Evolutionary conservation across 371 early-diverging fungal genomes (phyloP), one percentile per base, ranked within the genome.

Genomic region (Blakeslea trispora): DNA sequence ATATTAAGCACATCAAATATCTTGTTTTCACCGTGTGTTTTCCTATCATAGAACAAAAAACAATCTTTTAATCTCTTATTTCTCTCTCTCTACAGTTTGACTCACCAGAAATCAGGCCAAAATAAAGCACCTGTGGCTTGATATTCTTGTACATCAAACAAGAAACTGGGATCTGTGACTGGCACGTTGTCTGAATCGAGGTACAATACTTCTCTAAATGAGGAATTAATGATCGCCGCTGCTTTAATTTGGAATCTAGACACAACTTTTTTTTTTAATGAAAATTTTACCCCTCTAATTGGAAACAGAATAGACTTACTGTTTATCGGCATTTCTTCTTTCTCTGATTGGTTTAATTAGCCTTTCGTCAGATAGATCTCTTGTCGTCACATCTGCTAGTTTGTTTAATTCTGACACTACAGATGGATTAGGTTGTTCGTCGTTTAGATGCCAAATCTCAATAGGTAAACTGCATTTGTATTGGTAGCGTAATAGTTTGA

Each of bases 81-180:
- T 46, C 21, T n/a, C n/a, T n/a, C n/a, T n/a, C n/a, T n/a, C n/a
- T n/a, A n/a, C n/a, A n/a, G n/a, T n/a, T n/a, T n/a, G 15, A 34
- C 55, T 57, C 64, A 72, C 75, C 84, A 81, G 47, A 72, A 82
- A 51, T 84, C 85, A 0, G 79, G 79, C 85, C 85, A 84, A 40
- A 84, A 79, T 22, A 84, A 42, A 0, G 78, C 80, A 23, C 83
- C 82, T 9, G 65, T 74, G n/a, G 47, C 32, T 40, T 62, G 57
- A 49, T 72, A 84, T 39, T 63, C 72, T n/a, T 51, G 32, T 8
- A 63, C 61, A 31, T 74, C 64, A 60, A 84, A 84, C 19, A 82
- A 50, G 28, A 69, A 74, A 2, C 75, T 57, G 0, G 81, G 83
- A 28, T 84, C 77, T 17, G 55, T 45, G 0, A 75, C 58, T 5